A percentile compares a stretch with the other conserved stretches of the same genome.
Conservation (phyloP, 495 filamentous ascomycete genomes). For the Penicillium atrosanguineum region DNA sequence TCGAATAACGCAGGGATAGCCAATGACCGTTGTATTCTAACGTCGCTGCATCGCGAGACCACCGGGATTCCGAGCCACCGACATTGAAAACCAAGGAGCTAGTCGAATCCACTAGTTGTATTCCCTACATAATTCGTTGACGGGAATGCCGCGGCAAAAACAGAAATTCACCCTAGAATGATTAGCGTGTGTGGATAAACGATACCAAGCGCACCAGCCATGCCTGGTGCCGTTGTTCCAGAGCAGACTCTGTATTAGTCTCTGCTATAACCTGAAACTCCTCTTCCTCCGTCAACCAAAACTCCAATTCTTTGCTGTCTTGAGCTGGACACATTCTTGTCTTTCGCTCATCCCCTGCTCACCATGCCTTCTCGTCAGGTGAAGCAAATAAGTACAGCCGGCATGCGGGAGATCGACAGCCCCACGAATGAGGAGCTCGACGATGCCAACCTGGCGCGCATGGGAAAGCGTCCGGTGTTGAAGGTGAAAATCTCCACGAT, state of each 20-base stretch:
- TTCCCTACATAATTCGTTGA: not conserved
- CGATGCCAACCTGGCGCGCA: conserved; percentile 38
- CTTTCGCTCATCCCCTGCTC: not conserved
- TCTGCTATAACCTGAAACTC: not conserved
- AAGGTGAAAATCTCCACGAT: conserved; percentile 20
- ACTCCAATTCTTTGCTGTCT: not conserved
- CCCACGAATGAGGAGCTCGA: conserved; percentile 31
- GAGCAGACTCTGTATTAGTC: conserved; percentile 1
- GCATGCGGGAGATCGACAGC: conserved; percentile 11
- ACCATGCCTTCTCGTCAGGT: conserved; percentile 13
- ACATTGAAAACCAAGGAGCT: not conserved
- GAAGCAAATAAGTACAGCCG: conserved; percentile 11
- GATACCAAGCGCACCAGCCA: not conserved
- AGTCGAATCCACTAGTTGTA: not conserved
- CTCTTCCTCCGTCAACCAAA: not conserved
- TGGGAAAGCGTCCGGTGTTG: conserved; percentile 52
- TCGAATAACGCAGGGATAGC: not conserved
- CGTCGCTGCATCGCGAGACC: not conserved
- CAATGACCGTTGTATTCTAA: not conserved
- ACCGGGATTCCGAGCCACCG: not conserved
- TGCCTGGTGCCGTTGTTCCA: not conserved
- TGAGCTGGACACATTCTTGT: not conserved
- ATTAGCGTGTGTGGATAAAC: not conserved
- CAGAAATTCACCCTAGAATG: not conserved
- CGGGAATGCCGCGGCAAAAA: not conserved